Evolutionary conservation across 768 basidiomycete genomes (phyloP).

Genomic region (Collybiopsis luxurians): DNA sequence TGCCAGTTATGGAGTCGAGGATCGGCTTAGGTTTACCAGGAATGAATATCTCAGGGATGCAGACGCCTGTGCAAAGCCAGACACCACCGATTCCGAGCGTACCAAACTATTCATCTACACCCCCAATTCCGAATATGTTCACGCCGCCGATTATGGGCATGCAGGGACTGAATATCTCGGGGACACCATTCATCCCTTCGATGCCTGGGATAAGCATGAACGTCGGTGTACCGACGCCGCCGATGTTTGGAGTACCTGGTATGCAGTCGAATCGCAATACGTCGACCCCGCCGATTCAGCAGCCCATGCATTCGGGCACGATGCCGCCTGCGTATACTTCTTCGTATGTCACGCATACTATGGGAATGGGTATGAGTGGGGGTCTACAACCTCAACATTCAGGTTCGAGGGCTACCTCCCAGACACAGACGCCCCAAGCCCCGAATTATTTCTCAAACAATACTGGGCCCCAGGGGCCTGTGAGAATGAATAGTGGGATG

Average conservation of each 20-base stretch:
- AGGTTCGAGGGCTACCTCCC: constrained; percentile 19
- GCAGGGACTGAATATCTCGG: neutral
- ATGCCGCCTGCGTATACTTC: neutral
- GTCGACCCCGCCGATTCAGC: constrained; percentile 3
- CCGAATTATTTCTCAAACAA: constrained; percentile 24
- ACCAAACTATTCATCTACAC: neutral
- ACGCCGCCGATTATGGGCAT: neutral
- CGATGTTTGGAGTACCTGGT: neutral
- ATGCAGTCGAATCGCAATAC: constrained; percentile 15
- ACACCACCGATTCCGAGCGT: neutral
- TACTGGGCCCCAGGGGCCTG: constrained; percentile 6
- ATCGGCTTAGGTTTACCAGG: constrained; percentile 3
- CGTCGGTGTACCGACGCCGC: too few relatives aligned
- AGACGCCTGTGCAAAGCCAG: neutral
- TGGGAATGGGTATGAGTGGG: constrained; percentile 1
- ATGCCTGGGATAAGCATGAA: neutral
- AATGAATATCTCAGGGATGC: neutral
- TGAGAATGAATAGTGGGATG: constrained; percentile 6
- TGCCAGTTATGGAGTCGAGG: constrained; percentile 5
- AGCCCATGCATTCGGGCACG: constrained; percentile 13
- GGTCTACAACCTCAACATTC: neutral
- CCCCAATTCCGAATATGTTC: neutral
- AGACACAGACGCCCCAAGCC: constrained; percentile 25
- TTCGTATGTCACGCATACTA: constrained; percentile 2
- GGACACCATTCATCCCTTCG: neutral